phyloP scores from a whole-genome alignment of 768 basidiomycete species.

The Pulveroboletus sp. region DNA sequence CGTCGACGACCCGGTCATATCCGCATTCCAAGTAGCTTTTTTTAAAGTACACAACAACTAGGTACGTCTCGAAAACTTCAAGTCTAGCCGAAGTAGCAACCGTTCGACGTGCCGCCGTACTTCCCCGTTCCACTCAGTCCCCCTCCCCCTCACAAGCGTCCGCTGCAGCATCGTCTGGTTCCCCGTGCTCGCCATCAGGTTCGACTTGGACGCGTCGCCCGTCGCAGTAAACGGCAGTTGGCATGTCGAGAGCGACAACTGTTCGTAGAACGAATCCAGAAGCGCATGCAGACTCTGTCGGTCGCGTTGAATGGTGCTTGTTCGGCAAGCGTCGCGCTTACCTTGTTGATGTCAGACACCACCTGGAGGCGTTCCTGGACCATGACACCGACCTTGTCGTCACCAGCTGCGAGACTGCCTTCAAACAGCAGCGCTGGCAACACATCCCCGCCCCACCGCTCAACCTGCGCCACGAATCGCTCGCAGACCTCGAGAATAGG shows the following conservation, averaged over 20 bases:
- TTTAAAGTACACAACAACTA: not conserved
- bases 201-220: constrained; percentile 72
- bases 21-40: constrained; percentile 6
- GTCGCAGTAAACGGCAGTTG: constrained; percentile 64
- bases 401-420: constrained; percentile 60
- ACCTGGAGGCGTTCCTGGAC: constrained; percentile 66
- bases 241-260: constrained; percentile 71
- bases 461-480: constrained; percentile 82
- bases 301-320: not conserved
- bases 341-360: constrained; percentile 79
- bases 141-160: constrained; percentile 50
- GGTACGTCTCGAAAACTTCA: constrained; percentile 66
- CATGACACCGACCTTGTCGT: constrained; percentile 61
- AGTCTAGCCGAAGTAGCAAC: constrained; percentile 76
- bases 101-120: constrained; percentile 82
- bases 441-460: constrained; percentile 91
- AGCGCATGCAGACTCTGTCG: constrained; percentile 64
- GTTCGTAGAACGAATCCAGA: constrained; percentile 77
- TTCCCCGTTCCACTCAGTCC: constrained; percentile 58
- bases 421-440: constrained; percentile 81
- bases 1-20: constrained; percentile 25
- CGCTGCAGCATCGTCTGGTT: constrained; percentile 45
- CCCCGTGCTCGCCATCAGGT: constrained; percentile 55
- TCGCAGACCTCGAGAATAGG: constrained; percentile 82
- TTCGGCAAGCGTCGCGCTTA: constrained; percentile 23